phyloP scores from a whole-genome alignment of 352 stramenopile species.

The Blastocystis sp. region DNA sequence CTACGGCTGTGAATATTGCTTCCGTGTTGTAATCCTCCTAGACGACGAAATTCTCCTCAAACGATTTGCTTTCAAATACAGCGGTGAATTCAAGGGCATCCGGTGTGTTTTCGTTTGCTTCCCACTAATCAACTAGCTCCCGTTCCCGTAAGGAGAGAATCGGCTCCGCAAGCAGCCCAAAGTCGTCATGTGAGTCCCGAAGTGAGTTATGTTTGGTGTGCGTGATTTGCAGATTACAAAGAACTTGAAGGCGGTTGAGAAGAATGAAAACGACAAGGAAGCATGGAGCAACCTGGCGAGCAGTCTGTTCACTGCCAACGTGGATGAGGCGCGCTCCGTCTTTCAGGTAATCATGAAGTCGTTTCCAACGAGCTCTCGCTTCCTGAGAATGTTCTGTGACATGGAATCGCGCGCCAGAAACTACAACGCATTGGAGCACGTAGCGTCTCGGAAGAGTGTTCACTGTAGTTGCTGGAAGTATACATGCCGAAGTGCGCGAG shows the following conservation, averaged over 20 bases:
- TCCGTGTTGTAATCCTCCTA: background rate
- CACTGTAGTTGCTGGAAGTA: slow-evolving; percentile 4
- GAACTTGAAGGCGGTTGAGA: slow-evolving; percentile 35
- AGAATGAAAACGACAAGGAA: slow-evolving; percentile 33
- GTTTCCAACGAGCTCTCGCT: slow-evolving; percentile 32
- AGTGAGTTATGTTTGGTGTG: background rate
- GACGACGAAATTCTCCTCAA: background rate
- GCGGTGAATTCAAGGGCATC: background rate
- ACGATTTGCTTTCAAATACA: slow-evolving; percentile 4
- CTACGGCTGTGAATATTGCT: background rate
- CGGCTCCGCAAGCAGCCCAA: background rate
- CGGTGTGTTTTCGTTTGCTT: background rate
- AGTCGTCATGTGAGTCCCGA: background rate
- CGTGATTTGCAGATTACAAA: slow-evolving; percentile 55
- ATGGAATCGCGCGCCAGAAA: background rate
- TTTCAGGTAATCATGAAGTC: slow-evolving; percentile 54
- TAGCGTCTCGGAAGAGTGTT: background rate
- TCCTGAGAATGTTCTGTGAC: slow-evolving; percentile 45
- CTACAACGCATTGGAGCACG: background rate
- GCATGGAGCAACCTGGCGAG: slow-evolving; percentile 33
- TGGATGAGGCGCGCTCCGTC: slow-evolving; percentile 14
- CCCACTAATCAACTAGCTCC: background rate
- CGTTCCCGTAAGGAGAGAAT: background rate
- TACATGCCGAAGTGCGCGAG: slow-evolving; percentile 40
- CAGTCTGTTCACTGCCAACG: slow-evolving; percentile 28